A percentile compares a stretch with the other conserved stretches of the same genome.
Evolutionary conservation across 2,329 filamentous ascomycete species (phyloP).

Genomic region (Podosphaera fusca): DNA sequence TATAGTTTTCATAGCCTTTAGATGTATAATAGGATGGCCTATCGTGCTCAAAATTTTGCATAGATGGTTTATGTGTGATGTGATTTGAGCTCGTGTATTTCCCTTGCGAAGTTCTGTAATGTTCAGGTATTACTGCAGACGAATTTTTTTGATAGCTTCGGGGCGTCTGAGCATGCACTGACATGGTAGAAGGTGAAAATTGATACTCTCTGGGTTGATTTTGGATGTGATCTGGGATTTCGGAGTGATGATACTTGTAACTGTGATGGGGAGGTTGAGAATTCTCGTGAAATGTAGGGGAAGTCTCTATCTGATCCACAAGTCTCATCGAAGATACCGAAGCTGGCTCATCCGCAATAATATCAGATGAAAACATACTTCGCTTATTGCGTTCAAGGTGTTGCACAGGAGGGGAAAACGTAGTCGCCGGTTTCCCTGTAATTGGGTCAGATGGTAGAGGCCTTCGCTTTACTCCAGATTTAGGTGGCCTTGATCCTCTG

Average conservation of each 20-base stretch:
- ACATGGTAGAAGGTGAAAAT: slow-evolving; percentile 20
- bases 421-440: slow-evolving; percentile 25
- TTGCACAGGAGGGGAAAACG: background rate
- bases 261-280: background rate
- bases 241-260: slow-evolving; percentile 18
- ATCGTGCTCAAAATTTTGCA: slow-evolving; percentile 25
- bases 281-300: too few relatives aligned
- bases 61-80: slow-evolving; percentile 27
- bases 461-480: slow-evolving; percentile 52
- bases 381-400: too few relatives aligned
- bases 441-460: slow-evolving; percentile 59
- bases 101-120: slow-evolving; percentile 20
- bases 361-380: too few relatives aligned
- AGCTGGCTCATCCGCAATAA: too few relatives aligned
- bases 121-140: slow-evolving; percentile 15
- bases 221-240: slow-evolving; percentile 22
- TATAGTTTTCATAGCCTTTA: slow-evolving; percentile 7
- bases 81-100: slow-evolving; percentile 23
- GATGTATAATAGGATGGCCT: slow-evolving; percentile 8
- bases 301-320: too few relatives aligned
- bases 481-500: slow-evolving; percentile 23
- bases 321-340: too few relatives aligned
- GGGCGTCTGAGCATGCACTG: slow-evolving; percentile 16
- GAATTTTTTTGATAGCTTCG: slow-evolving; percentile 3
- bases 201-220: slow-evolving; percentile 17